Evolutionary conservation across 441 rosid species (phyloP), one percentile per base, ranked within the genome.

Genomic region (Gossypium lobatum): DNA sequence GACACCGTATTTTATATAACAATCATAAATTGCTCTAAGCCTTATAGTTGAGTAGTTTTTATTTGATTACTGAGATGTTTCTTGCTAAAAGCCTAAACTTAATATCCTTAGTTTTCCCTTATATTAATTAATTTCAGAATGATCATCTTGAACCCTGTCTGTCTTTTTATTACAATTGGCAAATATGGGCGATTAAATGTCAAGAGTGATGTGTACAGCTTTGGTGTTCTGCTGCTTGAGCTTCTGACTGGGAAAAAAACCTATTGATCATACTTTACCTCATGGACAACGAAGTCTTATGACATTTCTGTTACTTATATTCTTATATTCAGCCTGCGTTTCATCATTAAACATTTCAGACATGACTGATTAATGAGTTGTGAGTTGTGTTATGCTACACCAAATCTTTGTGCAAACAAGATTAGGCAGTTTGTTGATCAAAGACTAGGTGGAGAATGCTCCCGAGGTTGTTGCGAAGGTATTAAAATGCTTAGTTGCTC

Each of bases 401-500:
- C 91, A 57, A 89, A 83, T 77, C 89, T 89, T 31, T 86, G 93
- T 71, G 90, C 87, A 79, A 91, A 89, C 84, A 89, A 89, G 73
- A 89, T 87, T 54, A 86, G 81, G 81, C 93, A 89, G 63, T 87
- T 90, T 63, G 86, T 87, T 59, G 93, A 89, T 85, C 80, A 88
- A 82, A 87, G 91, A 79, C 88, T 86, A 2, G 85, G 88, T 62
- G 89, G 88, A 46, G 91, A 87, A 82, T 76, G 90, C 91, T 80
- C 88, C 89, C 21, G 86, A 89, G 83, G 91, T 90, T 45, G 89
- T 89, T 61, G 91, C 93, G 48, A 89, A 87, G 91, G 93, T 85
- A 83, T 20, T 57, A 53, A 4, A n/a, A 4, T 59, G 48, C 17
- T 46, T 73, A 37, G 21, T 66, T 14, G 39, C 28, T 6, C 17